Base-by-base conservation (phyloP, 106 monocot species). In the Iris macrosiphon region DNA sequence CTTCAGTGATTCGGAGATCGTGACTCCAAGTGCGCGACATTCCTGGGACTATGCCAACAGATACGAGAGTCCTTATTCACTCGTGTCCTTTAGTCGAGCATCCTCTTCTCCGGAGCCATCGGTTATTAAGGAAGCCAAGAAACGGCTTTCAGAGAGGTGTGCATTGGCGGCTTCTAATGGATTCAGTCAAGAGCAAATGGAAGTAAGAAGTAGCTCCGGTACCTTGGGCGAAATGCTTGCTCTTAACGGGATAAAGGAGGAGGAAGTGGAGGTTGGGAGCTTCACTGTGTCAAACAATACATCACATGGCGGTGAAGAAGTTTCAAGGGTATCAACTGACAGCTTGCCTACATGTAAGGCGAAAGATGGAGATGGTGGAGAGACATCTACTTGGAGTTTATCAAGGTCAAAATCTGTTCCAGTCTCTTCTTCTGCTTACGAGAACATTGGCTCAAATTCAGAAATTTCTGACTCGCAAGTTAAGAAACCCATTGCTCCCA, bases 151-250 rank as follows among this genome's bases (percentile, higher is more conserved):
- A 15, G 96, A 96, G 49, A 77, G 96, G 45, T 86, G 70, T 77
- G 73, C 77, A 23, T 46, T 75, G 58, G 70, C 79, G 33, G 45
- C 67, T 27, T 72, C 76, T 35, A 64, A 69, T 64, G 72, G 25
- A 38, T 49, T 41, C 4, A 44, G 9, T 49, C 67, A 72, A 40
- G 77, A 87, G 41, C 62, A 68, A 63, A 62, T 39, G 20, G 52
- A 70, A 13, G 54, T 71, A 0, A 61, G 51, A 12, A 73, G 71
- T 34, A 83, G 69, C 54, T 75, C 75, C 11, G 83, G 74, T 49
- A 93, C 92, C 32, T 73, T 93, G 44, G 87, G 87, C 32, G 92
- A 93, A 45, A 83, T 93, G 87, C 80, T 92, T 45, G 49, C 82
- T 0, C 40, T 80, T 44, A 61, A 56, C 31, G 76, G 67, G 51